Evolutionary conservation across 257 asterid genomes (phyloP).

Genomic region (Solanum phureja): DNA sequence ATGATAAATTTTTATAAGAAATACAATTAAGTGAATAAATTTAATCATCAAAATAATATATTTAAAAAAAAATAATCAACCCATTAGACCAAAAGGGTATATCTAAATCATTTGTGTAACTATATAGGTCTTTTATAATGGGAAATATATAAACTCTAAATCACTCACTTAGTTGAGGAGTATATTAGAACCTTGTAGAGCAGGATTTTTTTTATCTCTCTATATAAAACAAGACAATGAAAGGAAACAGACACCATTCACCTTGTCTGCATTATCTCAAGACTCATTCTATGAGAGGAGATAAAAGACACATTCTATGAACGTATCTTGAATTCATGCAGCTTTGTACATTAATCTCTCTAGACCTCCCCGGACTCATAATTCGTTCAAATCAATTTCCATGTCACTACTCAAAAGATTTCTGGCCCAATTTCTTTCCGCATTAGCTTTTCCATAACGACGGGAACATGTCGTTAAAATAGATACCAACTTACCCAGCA

Average conservation of each 20-base stretch:
- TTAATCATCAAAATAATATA: no score
- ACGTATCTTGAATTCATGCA: background rate
- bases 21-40: no score
- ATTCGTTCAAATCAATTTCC: background rate
- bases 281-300: background rate
- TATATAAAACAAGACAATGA: background rate
- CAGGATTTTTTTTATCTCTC: background rate
- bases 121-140: no score
- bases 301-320: background rate
- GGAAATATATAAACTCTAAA: no score
- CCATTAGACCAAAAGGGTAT: background rate
- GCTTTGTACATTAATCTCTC: background rate
- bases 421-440: no score
- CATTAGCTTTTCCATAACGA: no score
- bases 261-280: no score
- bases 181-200: background rate
- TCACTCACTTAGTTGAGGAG: background rate
- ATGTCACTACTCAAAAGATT: no score
- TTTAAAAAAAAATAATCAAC: no score
- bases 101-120: background rate
- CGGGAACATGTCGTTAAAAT: no score
- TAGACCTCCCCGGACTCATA: background rate
- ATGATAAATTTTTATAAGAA: no score
- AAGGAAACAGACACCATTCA: background rate
- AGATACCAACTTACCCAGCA: no score